Evolutionary conservation across 148 eudicot species (phyloP).

Genomic region (Rhododendron griersonianum): DNA sequence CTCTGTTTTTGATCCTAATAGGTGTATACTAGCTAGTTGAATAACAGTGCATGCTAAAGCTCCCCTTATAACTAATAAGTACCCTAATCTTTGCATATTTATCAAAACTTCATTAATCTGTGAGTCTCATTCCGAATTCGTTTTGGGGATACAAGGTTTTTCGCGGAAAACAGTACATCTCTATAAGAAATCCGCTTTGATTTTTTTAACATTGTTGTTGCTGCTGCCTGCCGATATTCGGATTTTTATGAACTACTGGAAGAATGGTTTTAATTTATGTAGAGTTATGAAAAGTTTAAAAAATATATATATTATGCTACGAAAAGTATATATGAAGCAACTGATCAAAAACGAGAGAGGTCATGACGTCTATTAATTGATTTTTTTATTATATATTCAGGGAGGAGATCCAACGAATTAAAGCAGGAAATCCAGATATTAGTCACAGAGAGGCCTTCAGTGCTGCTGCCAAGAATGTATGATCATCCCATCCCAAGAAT

Average conservation of each 20-base stretch:
- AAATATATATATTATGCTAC: no score
- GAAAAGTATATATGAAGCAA: neutral
- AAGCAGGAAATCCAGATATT: conserved; percentile 80
- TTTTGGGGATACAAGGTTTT: no score
- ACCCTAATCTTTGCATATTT: neutral
- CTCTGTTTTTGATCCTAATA: neutral
- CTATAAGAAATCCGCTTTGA: neutral
- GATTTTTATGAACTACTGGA: neutral
- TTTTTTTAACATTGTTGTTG: no score
- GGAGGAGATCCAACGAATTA: conserved; percentile 86
- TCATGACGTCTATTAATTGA: neutral
- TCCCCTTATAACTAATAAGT: no score
- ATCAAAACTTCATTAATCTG: neutral
- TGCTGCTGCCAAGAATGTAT: conserved; percentile 89
- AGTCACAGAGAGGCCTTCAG: conserved; percentile 89
- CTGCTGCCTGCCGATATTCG: no score
- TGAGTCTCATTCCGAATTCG: no score
- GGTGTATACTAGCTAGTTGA: no score
- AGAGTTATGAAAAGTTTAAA: neutral
- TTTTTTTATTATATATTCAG: conserved; percentile 16
- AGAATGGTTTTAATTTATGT: neutral
- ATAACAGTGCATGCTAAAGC: no score
- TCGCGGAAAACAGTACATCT: no score
- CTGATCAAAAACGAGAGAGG: neutral
- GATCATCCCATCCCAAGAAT: neutral